Evolutionary conservation across 106 monocot species (phyloP).

Genomic region (Dendrobium chrysotoxum): DNA sequence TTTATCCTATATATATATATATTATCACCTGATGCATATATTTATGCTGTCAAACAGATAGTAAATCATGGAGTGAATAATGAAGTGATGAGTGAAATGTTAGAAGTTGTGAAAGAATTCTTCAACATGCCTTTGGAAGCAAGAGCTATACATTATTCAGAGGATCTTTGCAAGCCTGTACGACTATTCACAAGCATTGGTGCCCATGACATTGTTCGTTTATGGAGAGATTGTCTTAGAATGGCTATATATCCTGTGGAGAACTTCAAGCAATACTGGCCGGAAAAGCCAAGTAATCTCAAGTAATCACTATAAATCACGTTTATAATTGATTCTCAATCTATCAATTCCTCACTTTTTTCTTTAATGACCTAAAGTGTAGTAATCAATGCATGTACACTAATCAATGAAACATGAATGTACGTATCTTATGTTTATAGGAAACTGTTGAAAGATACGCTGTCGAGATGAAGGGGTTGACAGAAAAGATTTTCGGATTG

Average conservation of each 20-base stretch:
- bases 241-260: conserved; percentile 2
- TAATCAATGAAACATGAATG: background rate
- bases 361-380: background rate
- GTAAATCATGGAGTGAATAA: conserved; percentile 18
- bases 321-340: too few relatives aligned
- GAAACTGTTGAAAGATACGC: background rate
- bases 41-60: background rate
- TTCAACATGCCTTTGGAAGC: conserved; percentile 14
- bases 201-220: background rate
- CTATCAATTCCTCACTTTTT: too few relatives aligned
- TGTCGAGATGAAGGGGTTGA: too few relatives aligned
- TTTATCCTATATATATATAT: background rate
- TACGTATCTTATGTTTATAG: background rate
- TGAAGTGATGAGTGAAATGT: background rate
- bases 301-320: background rate
- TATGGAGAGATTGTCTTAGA: conserved; percentile 15
- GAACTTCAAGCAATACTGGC: conserved; percentile 7
- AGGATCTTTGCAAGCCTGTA: background rate
- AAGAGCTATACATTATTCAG: conserved; percentile 6
- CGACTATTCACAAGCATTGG: conserved; percentile 5
- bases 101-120: conserved; percentile 5
- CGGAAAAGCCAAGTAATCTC: conserved; percentile 9
- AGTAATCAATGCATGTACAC: background rate
- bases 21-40: too few relatives aligned
- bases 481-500: too few relatives aligned